Base-by-base conservation (phyloP, 768 basidiomycete genomes). In the Psilocybe sp. region DNA sequence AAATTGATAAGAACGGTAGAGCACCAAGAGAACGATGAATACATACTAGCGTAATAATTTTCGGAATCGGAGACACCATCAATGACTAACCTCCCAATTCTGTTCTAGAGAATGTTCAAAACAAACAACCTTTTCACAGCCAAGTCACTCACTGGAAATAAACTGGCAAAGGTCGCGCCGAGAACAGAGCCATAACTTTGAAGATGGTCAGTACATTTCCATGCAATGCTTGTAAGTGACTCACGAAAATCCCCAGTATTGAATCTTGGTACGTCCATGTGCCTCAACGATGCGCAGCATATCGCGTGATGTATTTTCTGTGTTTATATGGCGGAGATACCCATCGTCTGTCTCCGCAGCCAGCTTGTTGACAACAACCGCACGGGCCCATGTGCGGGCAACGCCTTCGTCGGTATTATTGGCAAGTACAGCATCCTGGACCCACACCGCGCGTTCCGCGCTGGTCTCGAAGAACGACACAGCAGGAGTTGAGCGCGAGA, bases 31-130 rank as follows among this genome's bases (percentile, higher is more conserved):
- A 28, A 28, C 7, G 23, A 28, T 7, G 7, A 28, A 4, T 28
- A 28, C 61, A 44, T 51, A 71, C 73, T 59, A 16, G 65, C 53
- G 49, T 69, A 75, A 49, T 73, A 74, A 43, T 72, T 56, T 20
- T 72, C 67, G 2, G 68, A 53, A 36, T 74, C 71, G 18, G 64
- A 60, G 10, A 74, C 72, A 14, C 70, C 71, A 47, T 75, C 73
- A 13, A 74, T 62, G 12, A 72, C 57, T 11, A 73, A 2, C 4
- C 71, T 64, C 38, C 64, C 67, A 20, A 69, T 53, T 20, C 69
- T 69, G 46, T 71, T 66, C 69, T 70, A 10, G 16, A 16, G 1
- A 8, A 18, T 2, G 9, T 1, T 50, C 36, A 8, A 31, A 36
- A 36, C n/a, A 41, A 20, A 32, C 16, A 15, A 34, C 15, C 13